A percentile compares a stretch with the other conserved stretches of the same genome.
phyloP scores from a whole-genome alignment of 441 rosid species.

The Arabidopsis hybrid region DNA sequence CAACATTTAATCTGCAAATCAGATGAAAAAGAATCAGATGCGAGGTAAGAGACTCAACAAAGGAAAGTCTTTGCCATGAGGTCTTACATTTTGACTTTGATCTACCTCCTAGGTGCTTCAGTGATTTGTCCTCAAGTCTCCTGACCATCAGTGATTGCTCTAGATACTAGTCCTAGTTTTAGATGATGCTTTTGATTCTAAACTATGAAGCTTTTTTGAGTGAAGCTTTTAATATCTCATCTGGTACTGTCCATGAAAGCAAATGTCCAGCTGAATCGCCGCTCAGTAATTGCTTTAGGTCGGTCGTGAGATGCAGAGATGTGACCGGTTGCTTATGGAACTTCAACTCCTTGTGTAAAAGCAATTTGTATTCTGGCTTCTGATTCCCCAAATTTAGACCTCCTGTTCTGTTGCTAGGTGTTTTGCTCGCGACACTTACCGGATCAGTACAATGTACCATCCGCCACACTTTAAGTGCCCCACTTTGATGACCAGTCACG shows the following conservation, averaged over 20 bases:
- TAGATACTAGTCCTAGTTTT: conserved; percentile 29
- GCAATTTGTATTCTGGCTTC: conserved; percentile 82
- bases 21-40: conserved; percentile 3
- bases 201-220: conserved; percentile 46
- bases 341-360: conserved; percentile 87
- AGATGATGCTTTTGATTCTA: conserved; percentile 24
- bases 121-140: conserved; percentile 9
- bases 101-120: conserved; percentile 36
- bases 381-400: conserved; percentile 72
- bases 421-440: conserved; percentile 57
- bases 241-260: conserved; percentile 88
- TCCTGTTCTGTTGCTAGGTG: conserved; percentile 55
- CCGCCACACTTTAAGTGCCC: conserved; percentile 97
- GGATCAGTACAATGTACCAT: conserved; percentile 83
- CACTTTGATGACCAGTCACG: conserved; percentile 99
- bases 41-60: conserved; percentile 26
- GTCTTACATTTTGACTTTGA: conserved; percentile 26
- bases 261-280: conserved; percentile 95
- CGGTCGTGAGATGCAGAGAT: conserved; percentile 78
- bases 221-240: conserved; percentile 74
- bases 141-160: conserved; percentile 27
- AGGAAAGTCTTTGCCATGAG: conserved; percentile 5
- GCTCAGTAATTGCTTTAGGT: conserved; percentile 91
- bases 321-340: conserved; percentile 92
- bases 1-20: conserved; percentile 29